Percentiles rank a stretch among this genome's conserved stretches.
phyloP scores from a whole-genome alignment of 176 grass and related monocot species.

The Raddia guianensis region DNA sequence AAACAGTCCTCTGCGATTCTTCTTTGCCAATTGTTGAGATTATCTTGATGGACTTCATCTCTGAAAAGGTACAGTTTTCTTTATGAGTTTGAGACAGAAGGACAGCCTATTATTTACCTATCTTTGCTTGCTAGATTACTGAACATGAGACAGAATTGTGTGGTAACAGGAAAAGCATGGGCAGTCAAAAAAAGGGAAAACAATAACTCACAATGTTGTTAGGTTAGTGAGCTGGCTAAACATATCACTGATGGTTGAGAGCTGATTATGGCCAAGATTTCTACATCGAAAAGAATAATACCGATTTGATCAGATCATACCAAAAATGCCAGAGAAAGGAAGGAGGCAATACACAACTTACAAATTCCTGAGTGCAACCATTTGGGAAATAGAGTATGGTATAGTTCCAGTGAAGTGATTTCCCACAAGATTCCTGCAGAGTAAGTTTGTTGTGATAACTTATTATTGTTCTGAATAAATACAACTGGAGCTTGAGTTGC shows the following conservation, averaged over 20 bases:
- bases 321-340: background rate
- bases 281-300: slow-evolving; percentile 44
- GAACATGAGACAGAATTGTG: background rate
- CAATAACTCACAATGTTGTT: slow-evolving; percentile 66
- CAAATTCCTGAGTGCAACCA: slow-evolving; percentile 65
- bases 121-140: slow-evolving; percentile 11
- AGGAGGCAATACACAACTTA: slow-evolving; percentile 44
- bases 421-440: slow-evolving; percentile 73
- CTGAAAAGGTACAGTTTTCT: slow-evolving; percentile 46
- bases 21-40: slow-evolving; percentile 52
- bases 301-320: slow-evolving; percentile 32
- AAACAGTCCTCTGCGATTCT: slow-evolving; percentile 59
- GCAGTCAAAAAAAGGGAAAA: slow-evolving; percentile 23
- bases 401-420: slow-evolving; percentile 74
- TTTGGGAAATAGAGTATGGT: slow-evolving; percentile 77
- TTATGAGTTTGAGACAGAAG: background rate
- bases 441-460: slow-evolving; percentile 25
- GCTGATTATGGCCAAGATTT: slow-evolving; percentile 78
- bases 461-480: slow-evolving; percentile 7
- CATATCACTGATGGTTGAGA: slow-evolving; percentile 66
- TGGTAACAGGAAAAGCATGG: background rate
- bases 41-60: slow-evolving; percentile 73
- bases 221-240: slow-evolving; percentile 68
- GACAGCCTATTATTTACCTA: background rate
- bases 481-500: background rate